phyloP scores from a whole-genome alignment of 2,329 filamentous ascomycete genomes.

The Cladosporium sp. region DNA sequence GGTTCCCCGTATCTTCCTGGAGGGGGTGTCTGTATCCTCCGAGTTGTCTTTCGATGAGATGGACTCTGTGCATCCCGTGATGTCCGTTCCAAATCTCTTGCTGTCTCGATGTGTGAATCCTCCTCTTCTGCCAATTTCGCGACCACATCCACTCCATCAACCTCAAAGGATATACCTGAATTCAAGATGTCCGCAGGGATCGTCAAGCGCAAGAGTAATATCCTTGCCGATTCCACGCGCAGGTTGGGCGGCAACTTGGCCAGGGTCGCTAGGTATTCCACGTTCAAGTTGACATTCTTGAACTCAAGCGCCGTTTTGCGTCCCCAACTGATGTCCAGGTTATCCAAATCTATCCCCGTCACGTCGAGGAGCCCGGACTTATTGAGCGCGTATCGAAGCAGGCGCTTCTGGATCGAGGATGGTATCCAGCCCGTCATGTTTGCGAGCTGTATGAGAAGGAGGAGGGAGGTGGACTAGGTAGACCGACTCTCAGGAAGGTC shows the following conservation, averaged over 20 bases:
- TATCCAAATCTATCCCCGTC: conserved; percentile 80
- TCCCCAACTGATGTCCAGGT: conserved; percentile 80
- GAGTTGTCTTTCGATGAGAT: conserved; percentile 37
- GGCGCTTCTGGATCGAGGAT: conserved; percentile 78
- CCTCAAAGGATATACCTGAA: conserved; percentile 77
- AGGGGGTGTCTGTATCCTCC: conserved; percentile 37
- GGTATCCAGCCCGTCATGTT: conserved; percentile 63
- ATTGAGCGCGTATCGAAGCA: conserved; percentile 82
- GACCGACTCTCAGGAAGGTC: neutral
- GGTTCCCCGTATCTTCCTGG: conserved; percentile 33
- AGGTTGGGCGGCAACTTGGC: conserved; percentile 69
- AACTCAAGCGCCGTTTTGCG: conserved; percentile 82
- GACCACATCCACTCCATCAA: conserved; percentile 76
- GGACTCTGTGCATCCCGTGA: conserved; percentile 34
- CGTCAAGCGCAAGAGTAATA: conserved; percentile 74
- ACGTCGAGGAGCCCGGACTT: conserved; percentile 85
- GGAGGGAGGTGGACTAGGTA: neutral
- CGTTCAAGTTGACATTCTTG: conserved; percentile 77
- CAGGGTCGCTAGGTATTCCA: conserved; percentile 51
- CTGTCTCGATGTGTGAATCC: conserved; percentile 15
- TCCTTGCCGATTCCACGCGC: conserved; percentile 70
- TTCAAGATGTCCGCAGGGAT: conserved; percentile 86
- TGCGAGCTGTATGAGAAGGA: neutral
- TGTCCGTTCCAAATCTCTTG: conserved; percentile 23
- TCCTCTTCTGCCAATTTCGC: conserved; percentile 28